Base-by-base conservation (phyloP, 2,329 filamentous ascomycete species). In the Trichoderma aggressivum region DNA sequence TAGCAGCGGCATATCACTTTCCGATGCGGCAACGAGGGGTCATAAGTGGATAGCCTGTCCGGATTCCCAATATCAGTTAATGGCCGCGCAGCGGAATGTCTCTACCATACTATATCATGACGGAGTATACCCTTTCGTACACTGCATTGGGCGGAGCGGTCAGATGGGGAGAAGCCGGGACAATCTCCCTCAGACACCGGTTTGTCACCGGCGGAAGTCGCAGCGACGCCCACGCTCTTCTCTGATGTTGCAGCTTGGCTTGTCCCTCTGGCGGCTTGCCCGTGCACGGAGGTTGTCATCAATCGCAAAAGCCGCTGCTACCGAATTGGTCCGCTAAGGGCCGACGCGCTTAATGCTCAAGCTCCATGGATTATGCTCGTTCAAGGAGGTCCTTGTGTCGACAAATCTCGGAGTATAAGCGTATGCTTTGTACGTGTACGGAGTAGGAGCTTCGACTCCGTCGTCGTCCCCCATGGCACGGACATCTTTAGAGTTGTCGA, bases 91-190 rank as follows among this genome's bases (percentile, higher is more conserved):
- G 14, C 50, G 12, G 14, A 21, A 28, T 5, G 14, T 11, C 18
- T 63, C 36, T 14, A 5, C 26, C 5, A 5, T 28, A 34, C 26
- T 28, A 5, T 28, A 34, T 28, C 30, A 28, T 26, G n/a, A 32
- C 64, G 64, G 50, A 68, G 58, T 58, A 59, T 39, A 65, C 59
- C 21, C 53, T 70, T 62, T 70, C n/a, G 65, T 53, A 34, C 21
- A 60, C 36, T 53, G 28, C 21, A 50, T 60, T 50, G 7, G 14
- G 65, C 65, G 53, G 65, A 68, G 65, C 14, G 36, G 65, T 60
- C 65, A 34, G 56, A 60, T 60, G 55, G 32, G 65, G 65, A 60
- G 55, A 36, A 34, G 39, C 55, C 56, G 65, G 28, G 26, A 43
- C 56, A n/a, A 53, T 60, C 28, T 30, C 39, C 26, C n/a, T 47